Percentiles rank a stretch among this genome's conserved stretches.
These are phyloP conservation scores for Clavaria fumosa DNA, from an alignment of 768 basidiomycete genomes.

Conservation along the genomic window DNA sequence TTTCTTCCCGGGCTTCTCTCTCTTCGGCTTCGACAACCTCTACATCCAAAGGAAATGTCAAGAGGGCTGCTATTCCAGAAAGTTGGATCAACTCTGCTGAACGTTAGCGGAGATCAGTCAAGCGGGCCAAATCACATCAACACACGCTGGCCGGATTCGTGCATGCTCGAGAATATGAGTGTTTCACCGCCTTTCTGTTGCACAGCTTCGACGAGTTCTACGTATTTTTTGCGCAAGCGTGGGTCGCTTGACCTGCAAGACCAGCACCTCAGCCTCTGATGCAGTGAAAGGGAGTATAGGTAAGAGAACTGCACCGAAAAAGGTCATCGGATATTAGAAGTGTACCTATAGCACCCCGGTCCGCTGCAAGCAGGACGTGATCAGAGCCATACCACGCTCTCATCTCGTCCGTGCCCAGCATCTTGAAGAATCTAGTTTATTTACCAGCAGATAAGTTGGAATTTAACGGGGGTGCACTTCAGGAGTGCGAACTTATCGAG, in stretches of 20 bases:
- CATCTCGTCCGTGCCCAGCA: slow-evolving; percentile 88
- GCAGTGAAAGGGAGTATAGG: background rate
- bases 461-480: slow-evolving; percentile 5
- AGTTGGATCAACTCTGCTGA: slow-evolving; percentile 81
- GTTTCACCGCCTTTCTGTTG: slow-evolving; percentile 84
- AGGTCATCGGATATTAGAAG: slow-evolving; percentile 90
- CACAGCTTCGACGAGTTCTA: slow-evolving; percentile 77
- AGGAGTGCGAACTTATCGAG: slow-evolving; percentile 94
- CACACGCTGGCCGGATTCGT: slow-evolving; percentile 95
- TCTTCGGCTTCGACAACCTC: slow-evolving; percentile 94
- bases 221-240: slow-evolving; percentile 63
- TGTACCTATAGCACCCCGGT: slow-evolving; percentile 87
- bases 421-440: slow-evolving; percentile 82
- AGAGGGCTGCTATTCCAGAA: slow-evolving; percentile 87
- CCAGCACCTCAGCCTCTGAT: too few relatives aligned
- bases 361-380: slow-evolving; percentile 83
- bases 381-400: slow-evolving; percentile 98
- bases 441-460: background rate
- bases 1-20: slow-evolving; percentile 60
- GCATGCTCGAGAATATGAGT: slow-evolving; percentile 98
- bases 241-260: slow-evolving; percentile 62
- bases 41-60: slow-evolving; percentile 90
- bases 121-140: slow-evolving; percentile 7
- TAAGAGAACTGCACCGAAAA: slow-evolving; percentile 49
- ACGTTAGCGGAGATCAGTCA: slow-evolving; percentile 5